Evolutionary conservation across 768 basidiomycete genomes (phyloP), one percentile per base, ranked within the genome.

Genomic region (Phlebiopsis gigantea): DNA sequence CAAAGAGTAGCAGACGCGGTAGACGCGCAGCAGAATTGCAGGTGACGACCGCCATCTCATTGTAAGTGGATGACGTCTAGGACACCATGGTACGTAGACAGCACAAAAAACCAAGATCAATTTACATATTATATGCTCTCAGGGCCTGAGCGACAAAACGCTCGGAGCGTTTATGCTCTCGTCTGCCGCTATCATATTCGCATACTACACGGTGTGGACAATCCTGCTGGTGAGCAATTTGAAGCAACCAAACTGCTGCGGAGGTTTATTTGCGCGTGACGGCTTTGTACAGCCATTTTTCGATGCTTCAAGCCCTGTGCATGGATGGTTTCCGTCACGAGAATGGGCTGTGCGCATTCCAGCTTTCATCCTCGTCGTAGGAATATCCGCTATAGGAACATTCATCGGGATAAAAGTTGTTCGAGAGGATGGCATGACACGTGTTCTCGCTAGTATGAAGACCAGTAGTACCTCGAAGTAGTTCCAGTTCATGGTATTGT

Each of bases 261-360:
- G 39, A 42, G 41, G 31, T 39, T 52, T n/a, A 51, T 7, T 42
- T n/a, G n/a, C n/a, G n/a, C n/a, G n/a, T n/a, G 62, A 43, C 50
- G 56, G 47, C 55, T 41, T 55, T 57, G n/a, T 57, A 41, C 54
- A 87, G 85, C 95, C 95, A 5, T 93, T 97, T 76, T 84, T 97
- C 59, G 85, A 90, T 57, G 59, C 77, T 1, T 78, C 82, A 2
- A 93, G 83, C 64, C 81, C 85, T 19, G 75, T 96, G 28, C 91
- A 94, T 60, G 62, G 66, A 43, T 84, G 82, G 72, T 98, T 98
- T 69, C 96, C 92, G 0, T 68, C 90, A 5, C 78, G 95, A 48
- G 93, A 97, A 75, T 98, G 94, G 93, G 95, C 93, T 9, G 77
- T 98, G 49, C 82, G 89, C 19, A 69, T 98, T 46, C 94, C 95